Conservation (phyloP, 2,329 filamentous ascomycete species). For the Fusarium sulawesiense region DNA sequence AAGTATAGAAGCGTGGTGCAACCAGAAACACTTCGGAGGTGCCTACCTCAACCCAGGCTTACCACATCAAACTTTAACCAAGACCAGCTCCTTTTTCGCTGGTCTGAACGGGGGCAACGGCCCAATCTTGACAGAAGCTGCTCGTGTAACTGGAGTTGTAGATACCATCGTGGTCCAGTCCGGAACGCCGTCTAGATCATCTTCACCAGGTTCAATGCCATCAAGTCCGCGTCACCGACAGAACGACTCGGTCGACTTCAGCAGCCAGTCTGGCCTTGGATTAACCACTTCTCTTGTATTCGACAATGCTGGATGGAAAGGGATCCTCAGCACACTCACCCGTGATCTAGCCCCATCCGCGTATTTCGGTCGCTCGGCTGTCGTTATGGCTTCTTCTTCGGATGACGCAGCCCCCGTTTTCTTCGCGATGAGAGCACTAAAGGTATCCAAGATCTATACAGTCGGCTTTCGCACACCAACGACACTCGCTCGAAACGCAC, state of each 20-base stretch:
- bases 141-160: constrained; percentile 80
- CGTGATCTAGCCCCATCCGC: constrained; percentile 85
- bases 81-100: constrained; percentile 63
- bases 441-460: constrained; percentile 83
- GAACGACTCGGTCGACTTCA: constrained; percentile 39
- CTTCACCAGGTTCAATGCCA: constrained; percentile 61
- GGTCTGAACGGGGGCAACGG: constrained; percentile 62
- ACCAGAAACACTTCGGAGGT: constrained; percentile 81
- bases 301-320: constrained; percentile 88
- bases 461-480: constrained; percentile 79
- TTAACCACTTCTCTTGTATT: constrained; percentile 72
- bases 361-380: constrained; percentile 78
- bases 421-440: constrained; percentile 80
- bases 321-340: constrained; percentile 83
- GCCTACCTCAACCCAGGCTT: constrained; percentile 83
- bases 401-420: constrained; percentile 83
- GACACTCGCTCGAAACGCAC: constrained; percentile 68
- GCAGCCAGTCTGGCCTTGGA: constrained; percentile 53
- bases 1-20: constrained; percentile 77
- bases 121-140: constrained; percentile 77
- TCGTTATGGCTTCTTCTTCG: constrained; percentile 78
- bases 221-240: constrained; percentile 59
- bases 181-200: constrained; percentile 55
- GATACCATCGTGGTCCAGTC: constrained; percentile 79
- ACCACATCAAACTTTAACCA: constrained; percentile 69